Conservation (phyloP, 352 stramenopile species). For the Globisporangium polare region DNA sequence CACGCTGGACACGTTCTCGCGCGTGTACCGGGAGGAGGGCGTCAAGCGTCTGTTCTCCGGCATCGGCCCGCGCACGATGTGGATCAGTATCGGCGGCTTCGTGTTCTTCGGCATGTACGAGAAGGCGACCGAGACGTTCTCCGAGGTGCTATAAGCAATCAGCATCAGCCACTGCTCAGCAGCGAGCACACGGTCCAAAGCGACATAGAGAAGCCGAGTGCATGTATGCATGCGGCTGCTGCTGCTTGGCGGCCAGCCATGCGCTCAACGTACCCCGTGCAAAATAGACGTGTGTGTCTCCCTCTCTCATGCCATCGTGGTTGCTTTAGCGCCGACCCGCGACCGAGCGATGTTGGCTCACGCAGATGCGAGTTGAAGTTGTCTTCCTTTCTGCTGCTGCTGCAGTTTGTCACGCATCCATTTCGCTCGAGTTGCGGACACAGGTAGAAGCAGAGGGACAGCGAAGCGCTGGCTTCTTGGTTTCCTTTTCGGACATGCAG, state of each 20-base stretch:
- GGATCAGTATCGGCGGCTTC: conserved; percentile 99
- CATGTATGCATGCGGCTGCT: conserved; percentile 1
- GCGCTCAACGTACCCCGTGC: conserved; percentile 1
- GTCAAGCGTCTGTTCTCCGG: conserved; percentile 91
- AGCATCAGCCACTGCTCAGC: not conserved
- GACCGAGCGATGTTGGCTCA: not conserved
- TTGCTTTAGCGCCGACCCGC: not conserved
- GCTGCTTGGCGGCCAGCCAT: not conserved
- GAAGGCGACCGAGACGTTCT: conserved; percentile 76
- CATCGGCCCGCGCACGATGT: conserved; percentile 96
- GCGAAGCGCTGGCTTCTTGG: not conserved
- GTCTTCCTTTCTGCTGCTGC: not conserved
- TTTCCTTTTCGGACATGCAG: not conserved
- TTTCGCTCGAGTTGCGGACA: not conserved
- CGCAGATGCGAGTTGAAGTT: conserved; percentile 5
- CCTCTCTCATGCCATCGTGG: not conserved
- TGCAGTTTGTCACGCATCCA: not conserved
- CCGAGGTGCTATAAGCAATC: conserved; percentile 39
- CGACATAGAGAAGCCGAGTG: conserved; percentile 6
- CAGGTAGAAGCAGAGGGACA: too few relatives aligned
- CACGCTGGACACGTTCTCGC: conserved; percentile 87
- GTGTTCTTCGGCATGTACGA: conserved; percentile 99
- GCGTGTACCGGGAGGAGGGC: conserved; percentile 92
- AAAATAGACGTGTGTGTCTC: not conserved
- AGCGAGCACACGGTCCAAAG: not conserved